phyloP scores from a whole-genome alignment of 1,284 basidiomycete species.

The Wallemia mellicola region DNA sequence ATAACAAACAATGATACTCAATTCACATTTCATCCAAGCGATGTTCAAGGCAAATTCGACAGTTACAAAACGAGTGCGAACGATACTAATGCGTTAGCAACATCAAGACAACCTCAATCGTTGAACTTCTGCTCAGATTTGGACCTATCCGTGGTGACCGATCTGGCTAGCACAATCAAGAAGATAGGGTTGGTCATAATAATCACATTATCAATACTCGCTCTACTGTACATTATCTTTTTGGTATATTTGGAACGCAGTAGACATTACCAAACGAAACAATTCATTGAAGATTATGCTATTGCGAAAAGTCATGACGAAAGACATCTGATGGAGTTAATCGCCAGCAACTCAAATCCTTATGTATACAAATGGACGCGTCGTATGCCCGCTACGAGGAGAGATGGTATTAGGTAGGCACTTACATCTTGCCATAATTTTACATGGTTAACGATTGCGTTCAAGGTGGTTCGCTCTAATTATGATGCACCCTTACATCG shows the following conservation, averaged over 20 bases:
- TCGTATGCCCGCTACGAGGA: not conserved
- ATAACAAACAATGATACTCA: too few species aligned
- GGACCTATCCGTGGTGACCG: not conserved
- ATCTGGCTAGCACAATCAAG: not conserved
- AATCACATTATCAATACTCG: not conserved
- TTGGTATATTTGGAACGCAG: not conserved
- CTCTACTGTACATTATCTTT: not conserved
- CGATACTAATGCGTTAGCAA: conserved; percentile 6
- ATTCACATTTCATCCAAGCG: too few species aligned
- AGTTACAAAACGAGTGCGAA: conserved; percentile 29
- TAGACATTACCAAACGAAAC: not conserved
- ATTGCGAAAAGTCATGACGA: not conserved
- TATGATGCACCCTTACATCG: not conserved
- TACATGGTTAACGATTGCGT: too few species aligned
- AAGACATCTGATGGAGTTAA: not conserved
- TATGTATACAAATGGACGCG: not conserved
- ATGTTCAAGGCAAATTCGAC: conserved; percentile 60
- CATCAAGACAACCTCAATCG: not conserved
- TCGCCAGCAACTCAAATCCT: not conserved
- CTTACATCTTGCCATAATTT: too few species aligned
- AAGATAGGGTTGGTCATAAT: not conserved
- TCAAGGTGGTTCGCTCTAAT: too few species aligned
- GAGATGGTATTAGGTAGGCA: not conserved
- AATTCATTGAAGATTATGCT: not conserved
- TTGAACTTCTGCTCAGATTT: not conserved